Base-by-base conservation (phyloP, 2,329 filamentous ascomycete species). In the Aspergillus quadricinctus region DNA sequence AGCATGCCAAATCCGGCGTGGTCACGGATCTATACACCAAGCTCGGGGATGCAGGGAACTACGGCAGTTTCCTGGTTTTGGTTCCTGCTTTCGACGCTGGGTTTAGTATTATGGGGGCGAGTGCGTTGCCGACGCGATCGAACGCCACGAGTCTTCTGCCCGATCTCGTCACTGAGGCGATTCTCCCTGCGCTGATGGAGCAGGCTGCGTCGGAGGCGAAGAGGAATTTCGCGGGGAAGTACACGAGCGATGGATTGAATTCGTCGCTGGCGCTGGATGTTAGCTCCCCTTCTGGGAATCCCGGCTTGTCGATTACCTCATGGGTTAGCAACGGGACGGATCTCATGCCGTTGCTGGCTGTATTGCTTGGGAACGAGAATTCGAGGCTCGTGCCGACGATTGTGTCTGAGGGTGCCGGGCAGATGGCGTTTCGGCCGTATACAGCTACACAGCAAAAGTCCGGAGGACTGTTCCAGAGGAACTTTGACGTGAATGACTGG, bases 51-150 rank as follows among this genome's bases (percentile, higher is more conserved):
- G 65, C 78, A 9, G 71, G 74, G 27, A 59, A 63, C 40, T 80
- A 77, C 57, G 70, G 69, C 19, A 68, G 70, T 1, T 66, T 72
- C 8, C 53, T 80, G 0, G 71, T 71, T 1, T 62, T 81, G 4
- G 57, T 80, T 3, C 78, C 76, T 0, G 77, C 80, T 56, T 78
- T 72, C 50, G 69, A 75, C 49, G 65, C 77, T 14, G 77, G 78
- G 0, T 75, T 79, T 55, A 69, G 66, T 1, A 63, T 78, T 19
- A 65, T 79, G 1, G 59, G 70, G 1, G 77, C 75, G 9, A 75
- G 73, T 5, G 45, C 46, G 1, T 46, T 50, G 6, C 23, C 19
- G 25, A 54, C 29, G 3, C 60, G 61, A 11, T 40, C 53, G 10
- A 49, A 49, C 14, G 52, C 57, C 4, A 50, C 62, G 2, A 45